phyloP scores from a whole-genome alignment of 495 filamentous ascomycete genomes.

The Aspergillus steynii region DNA sequence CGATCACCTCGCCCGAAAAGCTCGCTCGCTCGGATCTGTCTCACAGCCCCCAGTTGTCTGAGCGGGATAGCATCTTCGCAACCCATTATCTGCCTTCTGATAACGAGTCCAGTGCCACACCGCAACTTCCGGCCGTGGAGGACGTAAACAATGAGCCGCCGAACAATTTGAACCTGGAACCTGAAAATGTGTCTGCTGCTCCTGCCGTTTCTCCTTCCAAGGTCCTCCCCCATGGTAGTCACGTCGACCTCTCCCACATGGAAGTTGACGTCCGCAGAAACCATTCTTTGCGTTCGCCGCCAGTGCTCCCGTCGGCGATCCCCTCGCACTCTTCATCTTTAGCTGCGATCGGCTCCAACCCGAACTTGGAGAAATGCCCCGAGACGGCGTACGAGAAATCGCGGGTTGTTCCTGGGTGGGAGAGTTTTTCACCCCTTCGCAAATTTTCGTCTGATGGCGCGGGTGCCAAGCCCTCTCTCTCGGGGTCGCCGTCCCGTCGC shows the following conservation, averaged over 20 bases:
- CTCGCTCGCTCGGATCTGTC: conserved; percentile 28
- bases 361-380: conserved; percentile 26
- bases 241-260: conserved; percentile 42
- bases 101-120: conserved; percentile 44
- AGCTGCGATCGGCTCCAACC: conserved; percentile 31
- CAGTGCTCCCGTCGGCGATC: conserved; percentile 33
- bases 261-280: conserved; percentile 48
- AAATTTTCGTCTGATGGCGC: conserved; percentile 22
- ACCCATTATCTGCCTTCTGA: conserved; percentile 58
- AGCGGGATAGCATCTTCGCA: conserved; percentile 65
- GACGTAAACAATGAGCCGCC: conserved; percentile 33
- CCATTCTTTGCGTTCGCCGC: conserved; percentile 32
- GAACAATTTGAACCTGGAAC: conserved; percentile 29
- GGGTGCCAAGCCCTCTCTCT: conserved; percentile 25
- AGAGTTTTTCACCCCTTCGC: conserved; percentile 17
- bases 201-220: conserved; percentile 37
- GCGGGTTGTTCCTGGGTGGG: conserved; percentile 12
- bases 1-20: conserved; percentile 31
- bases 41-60: conserved; percentile 55
- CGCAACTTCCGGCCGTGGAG: conserved; percentile 46
- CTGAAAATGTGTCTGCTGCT: conserved; percentile 34
- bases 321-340: conserved; percentile 28
- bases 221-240: conserved; percentile 35
- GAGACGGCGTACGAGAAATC: conserved; percentile 19
- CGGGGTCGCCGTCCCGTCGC: conserved; percentile 27